Percentiles rank a stretch among this genome's conserved stretches.
These are phyloP conservation scores for Talaromyces ruber DNA, from an alignment of 495 filamentous ascomycete genomes.

Conservation along the genomic window DNA sequence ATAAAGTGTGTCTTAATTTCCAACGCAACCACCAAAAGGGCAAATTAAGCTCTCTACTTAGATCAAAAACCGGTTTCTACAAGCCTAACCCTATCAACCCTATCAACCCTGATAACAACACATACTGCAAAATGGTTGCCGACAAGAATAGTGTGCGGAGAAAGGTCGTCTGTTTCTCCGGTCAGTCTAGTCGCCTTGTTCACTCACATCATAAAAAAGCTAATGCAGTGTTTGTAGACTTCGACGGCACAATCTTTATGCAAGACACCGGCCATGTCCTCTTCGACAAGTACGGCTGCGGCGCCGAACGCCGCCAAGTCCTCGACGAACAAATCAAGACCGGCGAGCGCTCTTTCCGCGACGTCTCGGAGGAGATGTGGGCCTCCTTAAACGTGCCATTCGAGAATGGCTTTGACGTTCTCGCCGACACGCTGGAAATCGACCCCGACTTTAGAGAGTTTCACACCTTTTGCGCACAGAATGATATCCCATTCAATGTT, in stretches of 20 bases:
- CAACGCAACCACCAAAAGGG: too few species aligned
- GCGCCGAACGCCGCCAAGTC: constrained; percentile 40
- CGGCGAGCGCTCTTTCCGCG: constrained; percentile 60
- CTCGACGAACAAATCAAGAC: constrained; percentile 61
- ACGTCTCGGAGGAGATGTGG: constrained; percentile 76
- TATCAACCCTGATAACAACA: background rate
- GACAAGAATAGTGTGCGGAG: background rate
- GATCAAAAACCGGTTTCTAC: background rate
- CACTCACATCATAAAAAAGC: background rate
- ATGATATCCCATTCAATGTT: constrained; percentile 63
- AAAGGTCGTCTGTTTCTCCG: background rate
- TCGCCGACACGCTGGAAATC: constrained; percentile 55
- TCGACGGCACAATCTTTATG: constrained; percentile 73
- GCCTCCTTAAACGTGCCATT: constrained; percentile 59
- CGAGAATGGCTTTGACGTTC: constrained; percentile 64
- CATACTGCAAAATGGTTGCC: background rate
- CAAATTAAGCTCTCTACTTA: background rate
- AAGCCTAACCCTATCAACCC: background rate
- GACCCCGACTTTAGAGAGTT: constrained; percentile 60
- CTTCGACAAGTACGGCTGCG: constrained; percentile 61
- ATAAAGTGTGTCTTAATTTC: background rate
- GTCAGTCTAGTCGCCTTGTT: background rate
- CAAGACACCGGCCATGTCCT: constrained; percentile 72
- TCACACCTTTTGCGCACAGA: constrained; percentile 55
- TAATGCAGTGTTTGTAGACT: constrained; percentile 31